Conservation (phyloP, 805 yeast species). For the Myxozyma monticola region DNA sequence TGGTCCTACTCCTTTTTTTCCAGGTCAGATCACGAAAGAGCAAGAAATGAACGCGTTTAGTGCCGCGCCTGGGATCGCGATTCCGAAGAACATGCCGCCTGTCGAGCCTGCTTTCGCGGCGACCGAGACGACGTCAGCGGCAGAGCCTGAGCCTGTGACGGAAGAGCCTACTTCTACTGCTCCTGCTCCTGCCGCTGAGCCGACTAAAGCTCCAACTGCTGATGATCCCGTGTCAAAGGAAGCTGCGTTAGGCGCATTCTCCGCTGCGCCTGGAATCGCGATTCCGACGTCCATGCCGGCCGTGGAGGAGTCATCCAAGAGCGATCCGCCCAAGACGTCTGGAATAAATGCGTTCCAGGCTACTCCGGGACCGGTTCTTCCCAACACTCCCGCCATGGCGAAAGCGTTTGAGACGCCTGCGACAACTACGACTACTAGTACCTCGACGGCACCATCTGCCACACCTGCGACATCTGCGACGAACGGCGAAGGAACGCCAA, state of each 20-base stretch:
- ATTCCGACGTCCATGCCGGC: slow-evolving; percentile 56
- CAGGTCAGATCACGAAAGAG: too few species aligned
- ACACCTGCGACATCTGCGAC: not conserved
- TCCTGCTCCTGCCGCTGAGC: slow-evolving; percentile 6
- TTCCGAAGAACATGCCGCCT: slow-evolving; percentile 60
- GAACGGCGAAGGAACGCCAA: not conserved
- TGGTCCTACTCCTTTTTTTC: not conserved
- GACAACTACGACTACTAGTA: too few species aligned
- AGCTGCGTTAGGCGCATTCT: slow-evolving; percentile 13
- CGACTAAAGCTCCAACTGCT: slow-evolving; percentile 1
- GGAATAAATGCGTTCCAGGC: slow-evolving; percentile 8
- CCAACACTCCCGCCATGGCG: slow-evolving; percentile 8
- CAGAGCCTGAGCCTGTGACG: not conserved
- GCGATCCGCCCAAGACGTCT: not conserved
- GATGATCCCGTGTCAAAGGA: slow-evolving; percentile 4
- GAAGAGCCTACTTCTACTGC: not conserved
- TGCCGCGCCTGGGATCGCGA: slow-evolving; percentile 63
- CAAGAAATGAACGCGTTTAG: slow-evolving; percentile 13
- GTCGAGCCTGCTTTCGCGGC: slow-evolving; percentile 10
- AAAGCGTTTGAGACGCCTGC: slow-evolving; percentile 4
- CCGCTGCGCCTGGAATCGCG: slow-evolving; percentile 64
- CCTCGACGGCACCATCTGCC: too few species aligned
- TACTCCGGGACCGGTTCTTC: slow-evolving; percentile 10
- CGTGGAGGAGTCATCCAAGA: not conserved
- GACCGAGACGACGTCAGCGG: not conserved